These are phyloP conservation scores for Tulasnella sp. DNA, from an alignment of 768 basidiomycete species.

Conservation along the genomic window DNA sequence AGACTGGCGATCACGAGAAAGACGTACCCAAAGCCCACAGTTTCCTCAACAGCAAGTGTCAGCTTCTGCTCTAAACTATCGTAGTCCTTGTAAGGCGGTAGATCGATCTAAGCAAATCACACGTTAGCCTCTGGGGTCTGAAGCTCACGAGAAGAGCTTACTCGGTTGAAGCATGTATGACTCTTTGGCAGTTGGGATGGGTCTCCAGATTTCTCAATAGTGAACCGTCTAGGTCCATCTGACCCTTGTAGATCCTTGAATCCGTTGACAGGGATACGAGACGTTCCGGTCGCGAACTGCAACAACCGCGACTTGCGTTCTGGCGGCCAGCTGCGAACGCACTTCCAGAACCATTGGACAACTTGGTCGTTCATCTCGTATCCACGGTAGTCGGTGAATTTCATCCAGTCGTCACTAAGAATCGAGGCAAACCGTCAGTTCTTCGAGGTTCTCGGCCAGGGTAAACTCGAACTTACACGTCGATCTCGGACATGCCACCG, in stretches of 20 bases:
- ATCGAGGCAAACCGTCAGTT: slow-evolving; percentile 20
- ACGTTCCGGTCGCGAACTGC: slow-evolving; percentile 96
- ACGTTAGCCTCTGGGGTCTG: background rate
- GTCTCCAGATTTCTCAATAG: slow-evolving; percentile 98
- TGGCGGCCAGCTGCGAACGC: slow-evolving; percentile 94
- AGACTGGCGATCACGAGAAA: background rate
- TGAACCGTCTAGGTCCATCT: slow-evolving; percentile 94
- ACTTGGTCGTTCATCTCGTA: slow-evolving; percentile 94
- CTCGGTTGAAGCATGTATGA: slow-evolving; percentile 90
- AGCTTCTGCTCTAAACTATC: slow-evolving; percentile 92
- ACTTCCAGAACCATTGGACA: slow-evolving; percentile 99
- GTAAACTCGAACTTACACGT: slow-evolving; percentile 60
- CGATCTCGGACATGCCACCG: slow-evolving; percentile 99
- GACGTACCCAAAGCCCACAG: slow-evolving; percentile 73
- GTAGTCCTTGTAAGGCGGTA: slow-evolving; percentile 97
- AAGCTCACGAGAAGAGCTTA: slow-evolving; percentile 29
- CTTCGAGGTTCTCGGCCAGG: background rate
- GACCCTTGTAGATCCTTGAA: slow-evolving; percentile 99
- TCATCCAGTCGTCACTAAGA: slow-evolving; percentile 90
- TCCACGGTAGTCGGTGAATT: slow-evolving; percentile 98
- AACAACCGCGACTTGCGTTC: slow-evolving; percentile 95
- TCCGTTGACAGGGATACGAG: slow-evolving; percentile 95
- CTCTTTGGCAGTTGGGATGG: slow-evolving; percentile 95
- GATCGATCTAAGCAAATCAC: slow-evolving; percentile 58
- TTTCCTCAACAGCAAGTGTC: slow-evolving; percentile 91